These are phyloP conservation scores for Vanrija pseudolonga DNA, from an alignment of 1,284 basidiomycete genomes.

Conservation along the genomic window DNA sequence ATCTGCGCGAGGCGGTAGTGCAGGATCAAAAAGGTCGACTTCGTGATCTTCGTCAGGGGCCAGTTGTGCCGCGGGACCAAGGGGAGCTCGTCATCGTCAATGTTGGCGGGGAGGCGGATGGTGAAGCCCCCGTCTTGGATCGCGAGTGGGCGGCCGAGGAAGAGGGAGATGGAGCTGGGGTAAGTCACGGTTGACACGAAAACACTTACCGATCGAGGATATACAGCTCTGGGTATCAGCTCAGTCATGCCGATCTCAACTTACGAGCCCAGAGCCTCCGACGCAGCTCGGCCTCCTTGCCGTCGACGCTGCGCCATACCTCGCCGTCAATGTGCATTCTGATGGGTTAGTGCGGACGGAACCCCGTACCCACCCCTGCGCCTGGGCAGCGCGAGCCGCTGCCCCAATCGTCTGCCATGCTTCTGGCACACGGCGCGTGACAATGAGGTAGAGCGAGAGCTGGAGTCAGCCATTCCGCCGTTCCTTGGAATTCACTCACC, in stretches of 20 bases:
- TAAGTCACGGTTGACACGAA: background rate
- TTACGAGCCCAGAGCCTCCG: constrained; percentile 37
- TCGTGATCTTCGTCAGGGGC: constrained; percentile 23
- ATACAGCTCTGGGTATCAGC: constrained; percentile 26
- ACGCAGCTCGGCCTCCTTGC: constrained; percentile 29
- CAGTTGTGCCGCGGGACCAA: constrained; percentile 8
- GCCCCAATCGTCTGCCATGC: constrained; percentile 32
- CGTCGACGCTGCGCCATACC: constrained; percentile 16
- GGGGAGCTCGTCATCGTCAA: constrained; percentile 24
- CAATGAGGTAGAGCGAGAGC: constrained; percentile 28
- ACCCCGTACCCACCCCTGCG: constrained; percentile 25
- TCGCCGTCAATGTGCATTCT: constrained; percentile 36
- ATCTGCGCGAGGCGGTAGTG: constrained; percentile 29
- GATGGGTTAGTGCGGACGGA: background rate
- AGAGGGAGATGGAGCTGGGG: constrained; percentile 29
- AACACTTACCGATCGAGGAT: constrained; percentile 29
- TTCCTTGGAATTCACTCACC: constrained; percentile 15
- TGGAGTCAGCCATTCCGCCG: constrained; percentile 6
- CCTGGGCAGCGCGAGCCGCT: constrained; percentile 26
- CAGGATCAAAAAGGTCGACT: constrained; percentile 33
- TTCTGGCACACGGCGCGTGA: constrained; percentile 27
- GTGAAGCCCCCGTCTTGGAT: constrained; percentile 31
- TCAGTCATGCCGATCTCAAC: background rate
- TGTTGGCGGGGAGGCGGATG: constrained; percentile 24
- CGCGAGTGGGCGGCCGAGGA: constrained; percentile 33